Percentiles rank a stretch among this genome's conserved stretches.
Conservation (phyloP, 2,329 filamentous ascomycete genomes). For the Colletotrichum tropicicola region DNA sequence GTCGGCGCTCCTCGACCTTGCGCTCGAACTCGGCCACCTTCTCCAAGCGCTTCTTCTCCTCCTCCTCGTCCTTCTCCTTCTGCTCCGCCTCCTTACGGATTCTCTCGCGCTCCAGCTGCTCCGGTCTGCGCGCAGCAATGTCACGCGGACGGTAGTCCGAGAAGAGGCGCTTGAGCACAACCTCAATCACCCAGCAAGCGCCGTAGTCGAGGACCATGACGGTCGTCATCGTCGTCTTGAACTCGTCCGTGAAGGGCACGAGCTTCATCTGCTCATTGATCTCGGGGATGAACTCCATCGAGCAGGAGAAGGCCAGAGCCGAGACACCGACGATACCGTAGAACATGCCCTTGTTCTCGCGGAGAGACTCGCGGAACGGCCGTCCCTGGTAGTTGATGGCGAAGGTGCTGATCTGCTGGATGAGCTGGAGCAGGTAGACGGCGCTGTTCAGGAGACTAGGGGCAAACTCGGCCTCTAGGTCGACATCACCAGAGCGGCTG, state of each 20-base stretch:
- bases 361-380: constrained; percentile 94
- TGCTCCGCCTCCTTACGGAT: constrained; percentile 71
- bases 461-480: constrained; percentile 93
- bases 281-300: constrained; percentile 94
- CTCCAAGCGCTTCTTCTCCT: constrained; percentile 60
- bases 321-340: constrained; percentile 93
- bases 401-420: constrained; percentile 98
- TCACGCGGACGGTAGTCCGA: constrained; percentile 94
- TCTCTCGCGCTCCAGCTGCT: constrained; percentile 83
- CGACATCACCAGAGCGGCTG: constrained; percentile 69
- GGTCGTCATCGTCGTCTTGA: constrained; percentile 85
- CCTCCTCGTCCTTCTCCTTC: constrained; percentile 56
- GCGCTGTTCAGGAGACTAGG: constrained; percentile 96
- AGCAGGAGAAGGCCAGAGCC: constrained; percentile 90
- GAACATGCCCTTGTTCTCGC: constrained; percentile 98
- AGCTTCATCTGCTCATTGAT: constrained; percentile 93
- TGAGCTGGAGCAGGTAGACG: constrained; percentile 95
- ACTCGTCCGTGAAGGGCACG: constrained; percentile 87
- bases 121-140: constrained; percentile 85
- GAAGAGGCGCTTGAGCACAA: constrained; percentile 84
- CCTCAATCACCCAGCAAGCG: constrained; percentile 88
- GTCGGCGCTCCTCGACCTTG: constrained; percentile 60
- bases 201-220: constrained; percentile 90
- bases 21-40: constrained; percentile 69
- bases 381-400: constrained; percentile 99